Evolutionary conservation across 1,284 basidiomycete species (phyloP).

Genomic region (Puccinia hordei): DNA sequence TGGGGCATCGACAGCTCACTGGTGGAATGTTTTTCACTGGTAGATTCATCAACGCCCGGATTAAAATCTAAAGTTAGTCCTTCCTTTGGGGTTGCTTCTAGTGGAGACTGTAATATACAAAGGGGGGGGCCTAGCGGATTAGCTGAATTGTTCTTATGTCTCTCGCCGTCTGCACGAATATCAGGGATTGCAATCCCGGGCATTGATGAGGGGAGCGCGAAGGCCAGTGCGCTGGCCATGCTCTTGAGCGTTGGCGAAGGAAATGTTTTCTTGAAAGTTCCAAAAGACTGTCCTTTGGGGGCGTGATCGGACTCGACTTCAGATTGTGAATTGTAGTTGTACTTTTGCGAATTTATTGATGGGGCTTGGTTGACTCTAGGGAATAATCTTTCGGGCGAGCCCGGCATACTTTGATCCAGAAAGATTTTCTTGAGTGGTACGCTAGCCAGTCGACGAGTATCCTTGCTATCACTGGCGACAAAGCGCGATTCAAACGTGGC

Average conservation of each 20-base stretch:
- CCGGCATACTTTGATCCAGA: conserved; percentile 60
- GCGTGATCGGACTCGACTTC: conserved; percentile 50
- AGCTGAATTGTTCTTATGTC: conserved; percentile 13
- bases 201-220: conserved; percentile 49
- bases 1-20: neutral
- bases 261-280: conserved; percentile 48
- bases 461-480: conserved; percentile 61
- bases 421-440: conserved; percentile 63
- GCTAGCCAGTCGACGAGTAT: conserved; percentile 59
- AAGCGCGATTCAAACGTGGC: conserved; percentile 58
- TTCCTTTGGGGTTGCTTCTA: conserved; percentile 2
- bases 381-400: conserved; percentile 55
- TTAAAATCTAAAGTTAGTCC: neutral
- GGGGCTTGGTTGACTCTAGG: conserved; percentile 37
- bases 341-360: conserved; percentile 33
- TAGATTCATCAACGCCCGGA: neutral
- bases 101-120: conserved; percentile 1
- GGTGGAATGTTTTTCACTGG: neutral
- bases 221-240: conserved; percentile 48
- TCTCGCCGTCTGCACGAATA: conserved; percentile 13
- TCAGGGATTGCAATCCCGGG: conserved; percentile 36
- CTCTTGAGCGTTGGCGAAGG: conserved; percentile 48
- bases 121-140: neutral
- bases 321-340: conserved; percentile 50
- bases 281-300: conserved; percentile 25